Evolutionary conservation across 2,329 filamentous ascomycete species (phyloP), one percentile per base, ranked within the genome.

Genomic region (Apiospora koreana): DNA sequence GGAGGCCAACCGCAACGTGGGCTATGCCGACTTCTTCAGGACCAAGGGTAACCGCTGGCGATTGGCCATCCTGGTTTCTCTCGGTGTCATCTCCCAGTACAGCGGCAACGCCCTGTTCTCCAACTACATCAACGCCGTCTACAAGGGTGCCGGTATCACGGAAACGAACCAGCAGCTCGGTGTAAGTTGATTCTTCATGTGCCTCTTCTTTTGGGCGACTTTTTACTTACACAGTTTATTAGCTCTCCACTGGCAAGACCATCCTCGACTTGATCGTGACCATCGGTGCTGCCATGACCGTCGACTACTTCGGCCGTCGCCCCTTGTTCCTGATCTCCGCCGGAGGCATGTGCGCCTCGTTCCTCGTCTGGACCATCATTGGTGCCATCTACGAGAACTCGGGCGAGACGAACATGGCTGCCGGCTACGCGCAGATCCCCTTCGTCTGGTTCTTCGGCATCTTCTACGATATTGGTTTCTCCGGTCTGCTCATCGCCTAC

Each of bases 41-140:
- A 92, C 90, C 35, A 85, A 83, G 75, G 89, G 90, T 38, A 92
- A 93, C 82, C 84, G 89, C 68, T 89, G 89, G 83, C 85, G 91
- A 14, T 81, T 93, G 62, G 83, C 86, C 65, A 87, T 92, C 69
- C 83, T 91, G 54, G 79, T 91, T 54, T 91, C 88, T 0, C 83
- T 92, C 23, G 90, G 89, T 75, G 80, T 92, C 74, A 91, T 92
- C 76, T 91, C 89, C 1, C 90, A 92, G 79, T 92, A 91, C 81
- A 89, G 86, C 68, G 90, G 91, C 62, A 92, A 92, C 76, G 89
- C 88, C 23, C 81, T 92, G 1, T 88, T 92, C 76, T 89, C 86
- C 72, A 92, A 92, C 80, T 92, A 92, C 78, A 88, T 90, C 75
- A 87, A 89, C 71, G 83, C 86, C 70, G 85, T 92, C 73, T 91